Percentiles rank a stretch among this genome's conserved stretches.
phyloP scores from a whole-genome alignment of 805 yeast genomes.

The Candida khao-thaluensis region DNA sequence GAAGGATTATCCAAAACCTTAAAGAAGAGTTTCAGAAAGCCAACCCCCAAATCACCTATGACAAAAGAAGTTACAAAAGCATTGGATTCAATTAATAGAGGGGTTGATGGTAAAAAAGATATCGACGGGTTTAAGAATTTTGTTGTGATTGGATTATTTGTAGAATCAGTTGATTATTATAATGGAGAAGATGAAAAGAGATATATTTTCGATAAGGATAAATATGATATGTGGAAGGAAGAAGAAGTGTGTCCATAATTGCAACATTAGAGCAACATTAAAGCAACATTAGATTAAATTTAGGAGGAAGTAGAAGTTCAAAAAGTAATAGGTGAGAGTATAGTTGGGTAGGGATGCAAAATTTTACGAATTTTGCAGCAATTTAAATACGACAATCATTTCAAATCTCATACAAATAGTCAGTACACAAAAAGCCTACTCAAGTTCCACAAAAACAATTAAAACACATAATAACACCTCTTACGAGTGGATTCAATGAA shows the following conservation, averaged over 20 bases:
- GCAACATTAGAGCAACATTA: too few relatives aligned
- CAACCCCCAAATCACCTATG: constrained; percentile 64
- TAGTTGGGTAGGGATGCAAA: too few relatives aligned
- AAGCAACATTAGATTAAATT: too few relatives aligned
- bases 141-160: constrained; percentile 65
- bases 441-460: too few relatives aligned
- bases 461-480: too few relatives aligned
- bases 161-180: constrained; percentile 68
- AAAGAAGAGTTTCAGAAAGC: constrained; percentile 68
- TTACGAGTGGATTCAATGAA: neutral
- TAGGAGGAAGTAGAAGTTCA: too few relatives aligned
- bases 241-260: constrained; percentile 77
- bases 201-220: constrained; percentile 51
- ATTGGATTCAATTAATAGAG: constrained; percentile 71
- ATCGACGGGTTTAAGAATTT: constrained; percentile 65
- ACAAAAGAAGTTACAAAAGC: constrained; percentile 52
- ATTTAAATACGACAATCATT: too few relatives aligned
- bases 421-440: too few relatives aligned
- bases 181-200: constrained; percentile 60
- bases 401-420: too few relatives aligned
- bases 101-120: constrained; percentile 77
- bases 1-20: constrained; percentile 51
- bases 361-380: constrained; percentile 1
- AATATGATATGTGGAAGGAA: constrained; percentile 69
- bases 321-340: too few relatives aligned